phyloP scores from a whole-genome alignment of 768 basidiomycete genomes.

The Fomitopsis serialis region DNA sequence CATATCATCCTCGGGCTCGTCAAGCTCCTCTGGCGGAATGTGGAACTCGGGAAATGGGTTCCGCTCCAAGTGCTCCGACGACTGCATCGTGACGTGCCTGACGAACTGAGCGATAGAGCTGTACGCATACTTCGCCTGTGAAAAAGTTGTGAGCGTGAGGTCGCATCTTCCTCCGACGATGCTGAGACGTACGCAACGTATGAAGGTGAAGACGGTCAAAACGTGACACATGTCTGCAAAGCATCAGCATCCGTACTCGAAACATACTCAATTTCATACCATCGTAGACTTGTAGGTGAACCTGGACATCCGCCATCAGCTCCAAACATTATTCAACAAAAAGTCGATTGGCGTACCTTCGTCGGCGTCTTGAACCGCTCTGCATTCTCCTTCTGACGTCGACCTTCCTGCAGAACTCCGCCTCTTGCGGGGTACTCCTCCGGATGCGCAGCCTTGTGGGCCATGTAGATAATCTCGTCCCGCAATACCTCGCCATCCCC shows the following conservation, averaged over 20 bases:
- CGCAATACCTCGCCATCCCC: constrained; percentile 72
- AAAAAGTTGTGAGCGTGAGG: neutral
- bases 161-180: neutral
- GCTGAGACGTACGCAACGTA: constrained; percentile 39
- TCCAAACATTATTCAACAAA: neutral
- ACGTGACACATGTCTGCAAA: constrained; percentile 66
- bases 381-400: constrained; percentile 46
- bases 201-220: constrained; percentile 67
- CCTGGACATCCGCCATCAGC: constrained; percentile 27
- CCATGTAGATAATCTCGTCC: constrained; percentile 74
- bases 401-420: constrained; percentile 41
- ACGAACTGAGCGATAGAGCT: constrained; percentile 52
- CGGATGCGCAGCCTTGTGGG: constrained; percentile 78
- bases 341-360: constrained; percentile 27
- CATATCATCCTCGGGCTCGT: constrained; percentile 15
- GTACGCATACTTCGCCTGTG: constrained; percentile 55
- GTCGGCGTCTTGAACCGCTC: constrained; percentile 48
- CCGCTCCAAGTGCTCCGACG: constrained; percentile 29
- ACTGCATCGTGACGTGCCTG: constrained; percentile 43
- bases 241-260: neutral
- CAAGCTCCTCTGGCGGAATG: constrained; percentile 23
- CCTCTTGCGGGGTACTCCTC: constrained; percentile 53
- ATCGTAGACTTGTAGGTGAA: constrained; percentile 74
- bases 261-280: constrained; percentile 33
- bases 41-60: constrained; percentile 46